These are phyloP conservation scores for Diplodia scrobiculata DNA, from an alignment of 2,329 filamentous ascomycete species.

Conservation along the genomic window DNA sequence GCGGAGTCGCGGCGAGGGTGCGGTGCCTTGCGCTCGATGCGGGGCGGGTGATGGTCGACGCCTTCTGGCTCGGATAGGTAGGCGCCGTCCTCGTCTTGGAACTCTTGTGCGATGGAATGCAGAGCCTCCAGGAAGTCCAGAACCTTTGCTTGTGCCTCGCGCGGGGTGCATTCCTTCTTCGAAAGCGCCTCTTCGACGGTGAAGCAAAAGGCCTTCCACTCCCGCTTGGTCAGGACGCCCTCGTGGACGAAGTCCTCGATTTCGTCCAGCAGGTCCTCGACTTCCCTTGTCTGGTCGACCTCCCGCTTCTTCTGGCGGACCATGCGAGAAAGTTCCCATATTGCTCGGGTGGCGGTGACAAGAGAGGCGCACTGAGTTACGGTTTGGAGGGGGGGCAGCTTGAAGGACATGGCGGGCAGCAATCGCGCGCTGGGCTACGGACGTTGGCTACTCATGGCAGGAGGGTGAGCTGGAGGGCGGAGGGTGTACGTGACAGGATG, in stretches of 20 bases:
- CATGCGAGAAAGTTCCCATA: conserved; percentile 27
- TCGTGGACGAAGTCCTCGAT: conserved; percentile 22
- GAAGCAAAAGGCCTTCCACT: conserved; percentile 22
- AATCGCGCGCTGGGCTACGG: background rate
- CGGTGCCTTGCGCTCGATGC: conserved; percentile 4
- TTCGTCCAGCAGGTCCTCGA: conserved; percentile 25
- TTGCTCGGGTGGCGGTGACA: conserved; percentile 18
- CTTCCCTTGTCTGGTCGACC: conserved; percentile 15
- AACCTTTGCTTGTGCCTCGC: conserved; percentile 25
- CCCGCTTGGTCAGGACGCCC: conserved; percentile 26
- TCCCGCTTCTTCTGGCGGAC: conserved; percentile 24
- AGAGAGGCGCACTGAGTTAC: conserved; percentile 23
- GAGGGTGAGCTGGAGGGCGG: background rate
- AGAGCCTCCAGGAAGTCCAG: conserved; percentile 27
- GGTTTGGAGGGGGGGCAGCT: conserved; percentile 20
- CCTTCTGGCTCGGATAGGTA: conserved; percentile 23
- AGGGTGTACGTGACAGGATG: background rate
- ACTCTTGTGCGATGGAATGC: conserved; percentile 17
- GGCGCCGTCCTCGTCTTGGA: conserved; percentile 8
- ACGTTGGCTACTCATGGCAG: background rate
- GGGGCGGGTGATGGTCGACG: conserved; percentile 4
- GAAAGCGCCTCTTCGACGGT: conserved; percentile 19
- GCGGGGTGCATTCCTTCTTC: conserved; percentile 16
- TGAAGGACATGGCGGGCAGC: conserved; percentile 11
- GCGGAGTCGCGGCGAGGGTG: conserved; percentile 19